A percentile compares a stretch with the other conserved stretches of the same genome.
These are phyloP conservation scores for Diaporthe sp. DNA, from an alignment of 2,329 filamentous ascomycete species.

Conservation along the genomic window DNA sequence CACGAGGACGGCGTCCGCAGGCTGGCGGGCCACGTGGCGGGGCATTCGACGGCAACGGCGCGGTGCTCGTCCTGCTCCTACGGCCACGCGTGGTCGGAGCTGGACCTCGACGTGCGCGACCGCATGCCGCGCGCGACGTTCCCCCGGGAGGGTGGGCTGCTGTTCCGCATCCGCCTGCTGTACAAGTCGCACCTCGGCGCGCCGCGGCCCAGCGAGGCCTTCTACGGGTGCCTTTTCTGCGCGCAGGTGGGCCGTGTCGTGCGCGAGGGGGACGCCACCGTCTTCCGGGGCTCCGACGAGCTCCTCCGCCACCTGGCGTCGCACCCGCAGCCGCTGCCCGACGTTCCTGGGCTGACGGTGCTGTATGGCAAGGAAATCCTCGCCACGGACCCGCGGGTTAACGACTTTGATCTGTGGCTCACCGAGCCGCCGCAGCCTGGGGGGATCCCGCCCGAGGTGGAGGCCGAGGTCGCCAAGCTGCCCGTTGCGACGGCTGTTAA, in stretches of 20 bases:
- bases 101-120: constrained; percentile 38
- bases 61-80: constrained; percentile 43
- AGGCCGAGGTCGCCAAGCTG: constrained; percentile 39
- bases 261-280: constrained; percentile 58
- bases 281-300: constrained; percentile 54
- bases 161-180: constrained; percentile 57
- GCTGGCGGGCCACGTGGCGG: constrained; percentile 45
- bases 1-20: constrained; percentile 55
- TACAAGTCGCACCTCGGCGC: constrained; percentile 59
- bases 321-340: constrained; percentile 57
- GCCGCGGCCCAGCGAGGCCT: constrained; percentile 49
- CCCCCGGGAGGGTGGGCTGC: constrained; percentile 46
- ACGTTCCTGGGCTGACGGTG: constrained; percentile 54
- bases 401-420: constrained; percentile 49
- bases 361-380: constrained; percentile 50
- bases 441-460: constrained; percentile 45
- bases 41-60: constrained; percentile 11
- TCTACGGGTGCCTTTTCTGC: constrained; percentile 59
- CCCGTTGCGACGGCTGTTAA: constrained; percentile 53
- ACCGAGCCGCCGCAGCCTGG: constrained; percentile 49
- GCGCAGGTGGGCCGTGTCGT: constrained; percentile 51
- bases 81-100: constrained; percentile 38
- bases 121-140: constrained; percentile 34
- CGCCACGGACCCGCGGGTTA: constrained; percentile 24
- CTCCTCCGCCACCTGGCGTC: constrained; percentile 56